These are phyloP conservation scores for Rhizopogon vesiculosus DNA, from an alignment of 768 basidiomycete genomes.

Conservation along the genomic window DNA sequence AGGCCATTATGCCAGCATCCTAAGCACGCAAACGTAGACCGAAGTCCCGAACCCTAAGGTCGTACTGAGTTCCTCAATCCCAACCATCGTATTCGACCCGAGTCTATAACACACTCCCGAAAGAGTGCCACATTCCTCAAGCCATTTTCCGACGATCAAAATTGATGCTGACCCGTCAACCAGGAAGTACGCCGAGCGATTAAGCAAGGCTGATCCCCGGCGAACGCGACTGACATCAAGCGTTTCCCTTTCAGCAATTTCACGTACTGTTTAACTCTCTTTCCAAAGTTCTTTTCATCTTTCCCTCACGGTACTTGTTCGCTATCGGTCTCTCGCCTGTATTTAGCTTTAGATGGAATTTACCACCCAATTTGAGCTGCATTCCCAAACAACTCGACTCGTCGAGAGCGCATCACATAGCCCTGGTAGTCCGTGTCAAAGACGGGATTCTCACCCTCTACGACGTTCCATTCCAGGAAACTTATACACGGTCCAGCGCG, in stretches of 20 bases:
- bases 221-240: slow-evolving; percentile 65
- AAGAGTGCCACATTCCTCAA: slow-evolving; percentile 55
- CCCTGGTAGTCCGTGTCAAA: slow-evolving; percentile 56
- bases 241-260: slow-evolving; percentile 79
- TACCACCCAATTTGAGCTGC: slow-evolving; percentile 79
- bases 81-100: slow-evolving; percentile 45
- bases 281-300: slow-evolving; percentile 80
- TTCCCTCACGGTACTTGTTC: slow-evolving; percentile 82
- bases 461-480: slow-evolving; percentile 76
- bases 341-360: slow-evolving; percentile 86
- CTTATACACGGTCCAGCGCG: slow-evolving; percentile 69
- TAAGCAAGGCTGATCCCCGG: slow-evolving; percentile 47
- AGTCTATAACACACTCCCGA: slow-evolving; percentile 62
- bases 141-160: slow-evolving; percentile 55
- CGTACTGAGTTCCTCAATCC: slow-evolving; percentile 63
- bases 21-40: slow-evolving; percentile 51
- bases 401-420: slow-evolving; percentile 69
- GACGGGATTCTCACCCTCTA: slow-evolving; percentile 74
- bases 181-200: slow-evolving; percentile 49
- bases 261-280: slow-evolving; percentile 80
- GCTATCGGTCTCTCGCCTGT: slow-evolving; percentile 79
- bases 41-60: slow-evolving; percentile 45
- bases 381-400: slow-evolving; percentile 86
- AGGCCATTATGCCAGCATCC: slow-evolving; percentile 77
- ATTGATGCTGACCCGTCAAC: slow-evolving; percentile 65